Evolutionary conservation across 768 basidiomycete genomes (phyloP), one percentile per base, ranked within the genome.

Genomic region (Lactarius evosmus): DNA sequence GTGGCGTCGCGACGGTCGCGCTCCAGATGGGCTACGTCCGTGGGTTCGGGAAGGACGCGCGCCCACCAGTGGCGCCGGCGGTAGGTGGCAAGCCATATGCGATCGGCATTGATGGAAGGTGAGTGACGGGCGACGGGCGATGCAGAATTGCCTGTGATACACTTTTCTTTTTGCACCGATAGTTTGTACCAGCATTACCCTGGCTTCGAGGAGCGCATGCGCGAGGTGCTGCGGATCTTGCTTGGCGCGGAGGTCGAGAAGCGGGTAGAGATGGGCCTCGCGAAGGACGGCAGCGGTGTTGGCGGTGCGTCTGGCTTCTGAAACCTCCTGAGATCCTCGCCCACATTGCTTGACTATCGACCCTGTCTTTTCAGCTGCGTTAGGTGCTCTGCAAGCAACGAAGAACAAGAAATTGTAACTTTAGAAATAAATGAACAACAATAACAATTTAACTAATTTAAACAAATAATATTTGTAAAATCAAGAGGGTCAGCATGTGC

Each of bases 271-370:
- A 91, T 98, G 70, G 96, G 93, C 40, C 73, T 98, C 73, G 97
- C 97, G 4, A 98, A 97, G 75, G 97, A 99, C 69, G 97, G 97
- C 14, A 95, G 93, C 71, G 97, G 96, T 40, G 94, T 95, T 46
- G 97, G 97, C 72, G 96, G 95, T 97, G 74, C 77, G 89, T 55
- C n/a, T 11, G 1, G 34, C 7, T 32, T 8, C 33, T 27, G 34
- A 12, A 46, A 56, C 61, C 34, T 44, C 3, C 51, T 22, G 32
- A 17, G 19, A 53, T n/a, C 51, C 65, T 44, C 25, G 60, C 63
- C 52, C 62, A 51, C 68, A 9, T 8, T 41, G 11, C 22, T 22
- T 58, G 14, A 56, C 53, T 46, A 22, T 52, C 54, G 22, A 22
- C 29, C 16, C 32, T 22, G 34, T 14, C 62, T 19, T 60, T 66